Evolutionary conservation across 306 rosid species (phyloP).

Genomic region (Abrus precatorius): DNA sequence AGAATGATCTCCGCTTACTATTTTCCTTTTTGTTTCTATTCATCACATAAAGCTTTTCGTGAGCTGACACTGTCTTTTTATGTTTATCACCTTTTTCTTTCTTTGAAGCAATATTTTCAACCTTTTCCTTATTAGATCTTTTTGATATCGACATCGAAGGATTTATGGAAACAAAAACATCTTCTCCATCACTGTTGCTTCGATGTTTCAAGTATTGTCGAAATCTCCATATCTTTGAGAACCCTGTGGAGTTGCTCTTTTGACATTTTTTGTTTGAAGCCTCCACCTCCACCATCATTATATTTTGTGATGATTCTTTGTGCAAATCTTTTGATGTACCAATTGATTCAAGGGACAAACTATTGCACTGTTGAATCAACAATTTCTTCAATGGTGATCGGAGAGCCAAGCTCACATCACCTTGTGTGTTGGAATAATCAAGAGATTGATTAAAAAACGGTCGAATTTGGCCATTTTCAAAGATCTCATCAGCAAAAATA

Average conservation of each 20-base stretch:
- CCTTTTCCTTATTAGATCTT: slow-evolving; percentile 59
- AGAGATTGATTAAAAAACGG: slow-evolving; percentile 54
- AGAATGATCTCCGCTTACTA: slow-evolving; percentile 61
- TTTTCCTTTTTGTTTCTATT: slow-evolving; percentile 59
- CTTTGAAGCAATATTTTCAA: not conserved
- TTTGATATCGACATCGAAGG: not conserved
- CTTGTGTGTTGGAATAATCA: slow-evolving; percentile 16
- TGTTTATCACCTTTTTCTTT: not conserved
- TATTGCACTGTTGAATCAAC: slow-evolving; percentile 44
- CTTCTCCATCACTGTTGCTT: slow-evolving; percentile 39
- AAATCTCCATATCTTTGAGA: not conserved
- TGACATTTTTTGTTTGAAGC: not conserved
- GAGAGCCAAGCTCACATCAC: not conserved
- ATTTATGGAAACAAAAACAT: not conserved
- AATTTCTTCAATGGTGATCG: slow-evolving; percentile 62
- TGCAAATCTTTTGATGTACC: not conserved
- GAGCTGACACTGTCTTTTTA: slow-evolving; percentile 52
- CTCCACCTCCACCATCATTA: not conserved
- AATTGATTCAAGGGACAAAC: too few species aligned
- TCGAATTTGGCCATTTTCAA: slow-evolving; percentile 67
- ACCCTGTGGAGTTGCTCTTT: slow-evolving; percentile 43
- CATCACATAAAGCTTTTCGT: slow-evolving; percentile 61
- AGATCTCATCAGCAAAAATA: slow-evolving; percentile 62
- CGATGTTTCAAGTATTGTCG: not conserved
- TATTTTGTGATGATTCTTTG: not conserved